Conservation (phyloP, 2,329 filamentous ascomycete species). For the Fusarium pilosicola region DNA sequence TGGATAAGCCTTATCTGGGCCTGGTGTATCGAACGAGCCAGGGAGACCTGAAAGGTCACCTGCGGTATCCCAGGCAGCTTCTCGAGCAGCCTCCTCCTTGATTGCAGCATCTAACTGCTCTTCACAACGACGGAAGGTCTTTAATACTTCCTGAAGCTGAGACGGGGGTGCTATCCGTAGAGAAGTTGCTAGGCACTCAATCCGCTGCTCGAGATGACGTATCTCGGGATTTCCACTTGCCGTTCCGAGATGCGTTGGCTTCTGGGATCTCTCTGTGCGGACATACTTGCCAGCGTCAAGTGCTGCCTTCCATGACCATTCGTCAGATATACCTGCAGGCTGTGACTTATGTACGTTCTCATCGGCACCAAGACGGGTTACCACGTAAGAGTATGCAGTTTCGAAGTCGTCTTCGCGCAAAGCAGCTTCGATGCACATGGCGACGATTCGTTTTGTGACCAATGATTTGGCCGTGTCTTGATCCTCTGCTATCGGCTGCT, state of each 20-base stretch:
- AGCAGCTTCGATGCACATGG: slow-evolving; percentile 83
- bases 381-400: slow-evolving; percentile 85
- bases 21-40: slow-evolving; percentile 59
- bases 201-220: slow-evolving; percentile 80
- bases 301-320: slow-evolving; percentile 82
- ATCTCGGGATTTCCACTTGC: slow-evolving; percentile 70
- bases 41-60: slow-evolving; percentile 69
- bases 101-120: slow-evolving; percentile 77
- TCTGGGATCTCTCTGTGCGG: slow-evolving; percentile 62
- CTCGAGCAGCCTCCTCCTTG: slow-evolving; percentile 72
- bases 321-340: slow-evolving; percentile 55
- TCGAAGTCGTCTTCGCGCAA: slow-evolving; percentile 83
- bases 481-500: slow-evolving; percentile 28
- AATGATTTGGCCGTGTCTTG: slow-evolving; percentile 48
- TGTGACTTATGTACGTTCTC: not conserved
- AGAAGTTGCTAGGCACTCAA: slow-evolving; percentile 81
- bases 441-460: slow-evolving; percentile 74
- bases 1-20: slow-evolving; percentile 38
- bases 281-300: slow-evolving; percentile 81
- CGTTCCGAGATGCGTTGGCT: slow-evolving; percentile 69
- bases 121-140: slow-evolving; percentile 79
- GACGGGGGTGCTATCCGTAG: slow-evolving; percentile 76
- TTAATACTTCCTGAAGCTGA: slow-evolving; percentile 78
- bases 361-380: slow-evolving; percentile 68
- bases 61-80: slow-evolving; percentile 75